Evolutionary conservation across 768 basidiomycete genomes (phyloP).

Genomic region (Leccinum aurantiacum): DNA sequence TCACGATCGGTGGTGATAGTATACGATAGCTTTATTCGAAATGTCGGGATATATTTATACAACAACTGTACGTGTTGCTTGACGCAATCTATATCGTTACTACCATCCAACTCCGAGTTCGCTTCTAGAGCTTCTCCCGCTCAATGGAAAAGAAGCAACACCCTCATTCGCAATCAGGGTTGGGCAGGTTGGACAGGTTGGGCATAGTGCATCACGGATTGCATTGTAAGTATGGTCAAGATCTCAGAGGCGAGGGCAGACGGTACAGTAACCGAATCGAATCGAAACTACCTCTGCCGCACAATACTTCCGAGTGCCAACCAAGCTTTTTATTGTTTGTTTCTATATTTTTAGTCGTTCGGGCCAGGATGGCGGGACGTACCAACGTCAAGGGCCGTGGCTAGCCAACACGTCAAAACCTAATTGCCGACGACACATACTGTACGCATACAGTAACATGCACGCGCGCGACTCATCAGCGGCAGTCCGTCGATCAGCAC

Average conservation of each 20-base stretch:
- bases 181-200: not conserved
- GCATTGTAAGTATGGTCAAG: not conserved
- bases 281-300: not conserved
- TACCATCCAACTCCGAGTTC: not conserved
- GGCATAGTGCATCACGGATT: not conserved
- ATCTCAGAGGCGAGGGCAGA: not conserved
- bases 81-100: slow-evolving; percentile 22
- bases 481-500: not conserved
- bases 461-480: not conserved
- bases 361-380: not conserved
- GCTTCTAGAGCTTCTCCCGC: not conserved
- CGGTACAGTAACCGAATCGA: not conserved
- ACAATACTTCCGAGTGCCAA: not conserved
- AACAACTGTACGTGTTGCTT: slow-evolving; percentile 23
- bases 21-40: slow-evolving; percentile 21
- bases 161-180: not conserved
- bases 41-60: slow-evolving; percentile 16
- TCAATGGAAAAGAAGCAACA: slow-evolving; percentile 1
- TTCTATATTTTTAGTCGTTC: not conserved
- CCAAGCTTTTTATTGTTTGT: not conserved
- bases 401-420: not conserved
- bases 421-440: not conserved
- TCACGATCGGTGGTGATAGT: slow-evolving; percentile 13
- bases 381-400: not conserved
- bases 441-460: not conserved